Evolutionary conservation across 257 asterid genomes (phyloP).

Genomic region (Jaltomata sinuosa): DNA sequence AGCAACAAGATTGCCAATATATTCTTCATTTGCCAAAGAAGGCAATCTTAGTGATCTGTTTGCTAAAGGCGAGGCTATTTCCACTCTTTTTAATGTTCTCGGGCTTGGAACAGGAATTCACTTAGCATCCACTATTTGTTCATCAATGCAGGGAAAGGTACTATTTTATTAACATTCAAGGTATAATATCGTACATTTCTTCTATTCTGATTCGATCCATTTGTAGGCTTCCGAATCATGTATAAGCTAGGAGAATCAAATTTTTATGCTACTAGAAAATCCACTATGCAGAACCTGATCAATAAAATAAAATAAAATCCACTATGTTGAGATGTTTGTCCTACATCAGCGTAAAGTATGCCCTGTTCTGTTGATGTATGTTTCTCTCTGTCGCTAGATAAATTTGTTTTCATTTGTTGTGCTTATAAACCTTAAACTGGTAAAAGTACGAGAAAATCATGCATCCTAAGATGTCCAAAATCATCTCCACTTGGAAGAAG

Average conservation of each 20-base stretch:
- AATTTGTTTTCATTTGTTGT: neutral
- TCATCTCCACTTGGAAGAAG: neutral
- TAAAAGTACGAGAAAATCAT: neutral
- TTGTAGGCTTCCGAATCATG: neutral
- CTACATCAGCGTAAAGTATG: neutral
- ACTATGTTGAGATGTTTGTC: neutral
- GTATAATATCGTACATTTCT: neutral
- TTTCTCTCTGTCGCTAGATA: neutral
- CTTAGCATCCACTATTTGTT: constrained; percentile 85
- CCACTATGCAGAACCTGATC: neutral
- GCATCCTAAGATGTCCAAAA: neutral
- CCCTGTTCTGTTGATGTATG: neutral
- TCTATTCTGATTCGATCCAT: neutral
- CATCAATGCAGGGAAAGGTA: constrained; percentile 93
- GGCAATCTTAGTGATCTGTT: constrained; percentile 97
- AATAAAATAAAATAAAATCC: neutral
- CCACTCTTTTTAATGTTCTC: constrained; percentile 79
- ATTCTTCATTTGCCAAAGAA: constrained; percentile 97
- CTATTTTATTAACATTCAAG: neutral
- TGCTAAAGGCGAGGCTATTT: constrained; percentile 97
- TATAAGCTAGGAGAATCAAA: neutral
- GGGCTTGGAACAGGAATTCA: constrained; percentile 94
- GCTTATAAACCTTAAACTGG: neutral
- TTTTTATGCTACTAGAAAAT: neutral
- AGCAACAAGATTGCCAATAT: constrained; percentile 93